Evolutionary conservation across 768 basidiomycete genomes (phyloP).

Genomic region (Dacryopinax primogenitus): DNA sequence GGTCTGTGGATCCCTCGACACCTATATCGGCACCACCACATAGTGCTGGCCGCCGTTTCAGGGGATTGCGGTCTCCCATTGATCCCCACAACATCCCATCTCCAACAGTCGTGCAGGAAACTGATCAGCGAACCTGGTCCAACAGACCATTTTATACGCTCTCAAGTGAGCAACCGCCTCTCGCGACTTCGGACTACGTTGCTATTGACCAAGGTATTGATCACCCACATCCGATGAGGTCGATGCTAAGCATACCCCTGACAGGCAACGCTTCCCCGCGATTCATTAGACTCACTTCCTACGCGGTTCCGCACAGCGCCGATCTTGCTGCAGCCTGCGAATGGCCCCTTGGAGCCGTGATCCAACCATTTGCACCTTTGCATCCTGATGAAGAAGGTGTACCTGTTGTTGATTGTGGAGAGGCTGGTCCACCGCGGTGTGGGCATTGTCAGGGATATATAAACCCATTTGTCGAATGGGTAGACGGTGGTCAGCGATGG

Average conservation of each 20-base stretch:
- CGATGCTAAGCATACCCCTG: background rate
- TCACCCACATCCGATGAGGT: background rate
- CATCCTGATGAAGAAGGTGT: conserved; percentile 65
- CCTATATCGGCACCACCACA: conserved; percentile 32
- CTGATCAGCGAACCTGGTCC: conserved; percentile 70
- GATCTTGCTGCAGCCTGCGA: conserved; percentile 68
- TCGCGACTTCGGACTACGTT: conserved; percentile 75
- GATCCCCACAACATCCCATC: conserved; percentile 88
- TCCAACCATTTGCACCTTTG: conserved; percentile 85
- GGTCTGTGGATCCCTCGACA: background rate
- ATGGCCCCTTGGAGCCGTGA: conserved; percentile 69
- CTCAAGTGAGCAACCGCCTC: conserved; percentile 47
- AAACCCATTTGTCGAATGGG: conserved; percentile 86
- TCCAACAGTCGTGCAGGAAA: conserved; percentile 62
- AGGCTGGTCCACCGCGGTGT: conserved; percentile 70
- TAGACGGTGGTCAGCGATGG: conserved; percentile 73
- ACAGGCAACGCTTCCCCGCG: conserved; percentile 83
- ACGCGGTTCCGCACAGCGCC: conserved; percentile 71
- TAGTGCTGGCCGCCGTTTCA: conserved; percentile 27
- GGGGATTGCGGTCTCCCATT: conserved; percentile 65
- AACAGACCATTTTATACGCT: conserved; percentile 53
- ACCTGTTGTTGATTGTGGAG: conserved; percentile 60
- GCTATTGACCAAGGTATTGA: conserved; percentile 76
- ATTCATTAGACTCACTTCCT: conserved; percentile 78
- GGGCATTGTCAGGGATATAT: conserved; percentile 75